These are phyloP conservation scores for Lachnellula hyalina DNA, from an alignment of 2,329 filamentous ascomycete species.

Conservation along the genomic window DNA sequence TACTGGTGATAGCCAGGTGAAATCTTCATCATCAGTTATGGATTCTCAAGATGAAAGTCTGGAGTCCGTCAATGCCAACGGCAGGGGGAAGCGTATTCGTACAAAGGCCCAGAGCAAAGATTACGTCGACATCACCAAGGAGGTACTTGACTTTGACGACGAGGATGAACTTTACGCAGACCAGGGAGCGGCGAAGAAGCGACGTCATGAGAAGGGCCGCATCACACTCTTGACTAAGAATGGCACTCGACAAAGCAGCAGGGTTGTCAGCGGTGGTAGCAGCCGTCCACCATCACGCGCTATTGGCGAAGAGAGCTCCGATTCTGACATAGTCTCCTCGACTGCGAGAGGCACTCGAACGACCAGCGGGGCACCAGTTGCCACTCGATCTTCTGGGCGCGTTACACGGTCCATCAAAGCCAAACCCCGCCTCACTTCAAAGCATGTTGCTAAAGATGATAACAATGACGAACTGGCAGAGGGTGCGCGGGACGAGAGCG, in stretches of 20 bases:
- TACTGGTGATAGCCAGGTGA: constrained; percentile 15
- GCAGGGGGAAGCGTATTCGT: constrained; percentile 21
- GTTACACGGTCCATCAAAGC: constrained; percentile 18
- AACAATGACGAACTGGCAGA: constrained; percentile 23
- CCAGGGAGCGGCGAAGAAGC: constrained; percentile 17
- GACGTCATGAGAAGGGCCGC: constrained; percentile 19
- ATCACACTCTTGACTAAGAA: constrained; percentile 12
- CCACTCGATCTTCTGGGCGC: constrained; percentile 12
- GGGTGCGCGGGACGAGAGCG: constrained; percentile 19
- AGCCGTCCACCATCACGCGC: constrained; percentile 12
- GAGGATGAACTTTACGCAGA: constrained; percentile 17
- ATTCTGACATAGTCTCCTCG: constrained; percentile 9
- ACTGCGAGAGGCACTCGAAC: constrained; percentile 2
- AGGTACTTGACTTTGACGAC: constrained; percentile 17
- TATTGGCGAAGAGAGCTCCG: constrained; percentile 10
- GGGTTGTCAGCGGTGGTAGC: constrained; percentile 15
- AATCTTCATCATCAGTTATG: constrained; percentile 8
- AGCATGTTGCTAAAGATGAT: constrained; percentile 8
- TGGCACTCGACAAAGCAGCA: constrained; percentile 16
- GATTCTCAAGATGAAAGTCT: constrained; percentile 6
- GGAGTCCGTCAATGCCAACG: constrained; percentile 13
- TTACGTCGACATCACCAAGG: constrained; percentile 17
- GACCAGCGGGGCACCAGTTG: background rate
- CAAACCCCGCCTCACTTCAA: constrained; percentile 1
- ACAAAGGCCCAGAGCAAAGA: constrained; percentile 9